Evolutionary conservation across 495 filamentous ascomycete species (phyloP).

Genomic region (Neurospora africana): DNA sequence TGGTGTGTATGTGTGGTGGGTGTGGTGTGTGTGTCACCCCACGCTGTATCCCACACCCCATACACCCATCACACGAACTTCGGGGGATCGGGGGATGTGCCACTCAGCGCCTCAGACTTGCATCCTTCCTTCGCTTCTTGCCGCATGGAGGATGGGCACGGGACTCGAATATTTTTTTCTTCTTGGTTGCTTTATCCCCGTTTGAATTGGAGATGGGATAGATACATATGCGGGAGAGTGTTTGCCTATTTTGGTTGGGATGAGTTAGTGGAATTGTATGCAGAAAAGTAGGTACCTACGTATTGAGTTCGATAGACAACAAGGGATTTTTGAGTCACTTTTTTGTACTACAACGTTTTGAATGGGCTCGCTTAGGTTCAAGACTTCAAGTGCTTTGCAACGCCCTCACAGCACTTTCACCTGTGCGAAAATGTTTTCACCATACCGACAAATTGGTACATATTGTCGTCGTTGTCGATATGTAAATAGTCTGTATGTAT

Average conservation of each 20-base stretch:
- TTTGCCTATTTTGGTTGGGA: neutral
- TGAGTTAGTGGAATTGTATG: neutral
- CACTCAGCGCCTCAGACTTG: neutral
- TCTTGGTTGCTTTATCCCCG: neutral
- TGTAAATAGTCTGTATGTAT: neutral
- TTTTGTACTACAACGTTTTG: neutral
- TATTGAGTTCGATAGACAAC: neutral
- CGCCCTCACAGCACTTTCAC: neutral
- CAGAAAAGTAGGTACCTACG: too few relatives aligned
- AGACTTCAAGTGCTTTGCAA: neutral
- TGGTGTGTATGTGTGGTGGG: neutral
- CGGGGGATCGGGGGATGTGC: neutral
- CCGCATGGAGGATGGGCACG: slow-evolving; percentile 3
- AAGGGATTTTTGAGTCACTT: neutral
- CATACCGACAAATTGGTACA: neutral
- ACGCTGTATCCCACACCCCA: neutral
- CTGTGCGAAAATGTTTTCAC: neutral
- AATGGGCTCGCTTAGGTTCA: neutral
- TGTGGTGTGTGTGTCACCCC: neutral
- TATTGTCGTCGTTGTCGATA: neutral
- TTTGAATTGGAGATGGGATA: neutral
- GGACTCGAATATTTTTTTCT: slow-evolving; percentile 5
- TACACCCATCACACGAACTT: neutral
- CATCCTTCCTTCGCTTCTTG: neutral
- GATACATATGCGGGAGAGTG: neutral